phyloP scores from a whole-genome alignment of 768 basidiomycete species.

The Solioccasus polychromus region DNA sequence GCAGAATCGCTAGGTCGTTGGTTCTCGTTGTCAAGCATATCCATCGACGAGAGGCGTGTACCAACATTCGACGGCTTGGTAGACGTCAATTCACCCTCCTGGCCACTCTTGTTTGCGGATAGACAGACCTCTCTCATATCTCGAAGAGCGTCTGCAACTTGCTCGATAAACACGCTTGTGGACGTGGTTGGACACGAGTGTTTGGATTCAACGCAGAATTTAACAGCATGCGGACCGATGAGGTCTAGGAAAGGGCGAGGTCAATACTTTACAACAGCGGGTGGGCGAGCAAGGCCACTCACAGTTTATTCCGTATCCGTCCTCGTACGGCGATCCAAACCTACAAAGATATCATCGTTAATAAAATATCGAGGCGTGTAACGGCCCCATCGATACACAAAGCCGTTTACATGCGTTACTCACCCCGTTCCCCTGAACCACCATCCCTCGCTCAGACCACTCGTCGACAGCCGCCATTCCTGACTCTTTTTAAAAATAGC shows the following conservation, averaged over 20 bases:
- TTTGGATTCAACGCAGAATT: constrained; percentile 95
- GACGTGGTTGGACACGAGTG: constrained; percentile 65
- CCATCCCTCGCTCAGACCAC: constrained; percentile 81
- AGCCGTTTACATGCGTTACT: constrained; percentile 14
- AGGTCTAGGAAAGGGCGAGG: constrained; percentile 53
- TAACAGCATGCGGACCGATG: constrained; percentile 71
- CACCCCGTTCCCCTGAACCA: constrained; percentile 87
- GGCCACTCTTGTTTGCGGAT: neutral
- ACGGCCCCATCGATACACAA: neutral
- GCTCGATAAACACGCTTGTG: constrained; percentile 62
- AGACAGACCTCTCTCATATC: constrained; percentile 65
- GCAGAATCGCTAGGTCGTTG: constrained; percentile 1
- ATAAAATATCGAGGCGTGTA: too few species aligned
- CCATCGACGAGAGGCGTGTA: neutral
- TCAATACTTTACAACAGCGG: neutral
- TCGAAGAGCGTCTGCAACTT: constrained; percentile 56
- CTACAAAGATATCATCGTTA: constrained; percentile 30
- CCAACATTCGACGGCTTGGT: neutral
- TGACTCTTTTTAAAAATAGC: constrained; percentile 69
- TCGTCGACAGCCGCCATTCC: constrained; percentile 88
- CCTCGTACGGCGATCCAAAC: constrained; percentile 76
- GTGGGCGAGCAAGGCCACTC: constrained; percentile 24
- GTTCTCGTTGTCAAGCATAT: neutral
- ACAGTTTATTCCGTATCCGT: constrained; percentile 97
- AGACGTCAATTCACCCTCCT: constrained; percentile 5